These are phyloP conservation scores for Pterocarpus macrocarpus DNA, from an alignment of 306 rosid genomes.

Conservation along the genomic window DNA sequence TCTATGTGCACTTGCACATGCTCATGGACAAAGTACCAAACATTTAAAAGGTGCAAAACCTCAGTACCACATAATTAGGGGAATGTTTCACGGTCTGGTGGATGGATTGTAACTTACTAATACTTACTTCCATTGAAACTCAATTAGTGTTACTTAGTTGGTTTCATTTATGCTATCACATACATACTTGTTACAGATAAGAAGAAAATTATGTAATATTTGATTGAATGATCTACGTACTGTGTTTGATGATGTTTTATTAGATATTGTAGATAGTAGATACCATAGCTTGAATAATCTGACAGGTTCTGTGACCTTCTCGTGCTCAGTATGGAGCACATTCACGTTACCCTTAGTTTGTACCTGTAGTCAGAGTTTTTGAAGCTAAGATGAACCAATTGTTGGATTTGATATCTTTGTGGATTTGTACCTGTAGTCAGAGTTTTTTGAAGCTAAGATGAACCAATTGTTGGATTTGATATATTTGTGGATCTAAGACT, in stretches of 20 bases:
- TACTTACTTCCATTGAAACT: conserved; percentile 24
- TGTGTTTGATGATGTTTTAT: conserved; percentile 21
- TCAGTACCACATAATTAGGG: conserved; percentile 33
- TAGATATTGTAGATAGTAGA: not conserved
- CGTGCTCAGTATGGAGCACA: conserved; percentile 52
- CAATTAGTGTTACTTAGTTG: not conserved
- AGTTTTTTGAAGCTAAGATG: conserved; percentile 29
- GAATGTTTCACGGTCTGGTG: conserved; percentile 11
- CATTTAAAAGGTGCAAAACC: conserved; percentile 20
- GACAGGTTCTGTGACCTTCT: not conserved
- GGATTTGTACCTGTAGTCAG: conserved; percentile 56
- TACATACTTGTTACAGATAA: no score
- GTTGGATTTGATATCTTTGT: no score
- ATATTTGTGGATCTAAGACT: no score
- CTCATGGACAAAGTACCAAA: conserved; percentile 4
- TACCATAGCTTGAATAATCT: conserved; percentile 8
- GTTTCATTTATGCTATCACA: not conserved
- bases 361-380: conserved; percentile 60
- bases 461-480: no score
- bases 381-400: no score
- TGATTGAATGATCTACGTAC: not conserved
- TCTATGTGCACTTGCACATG: conserved; percentile 1
- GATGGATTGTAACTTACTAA: conserved; percentile 8
- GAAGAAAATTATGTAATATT: no score
- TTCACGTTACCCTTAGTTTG: conserved; percentile 58